Evolutionary conservation across 371 early-diverging fungal species (phyloP), one percentile per base, ranked within the genome.

Genomic region (Phascolomyces articulosus): DNA sequence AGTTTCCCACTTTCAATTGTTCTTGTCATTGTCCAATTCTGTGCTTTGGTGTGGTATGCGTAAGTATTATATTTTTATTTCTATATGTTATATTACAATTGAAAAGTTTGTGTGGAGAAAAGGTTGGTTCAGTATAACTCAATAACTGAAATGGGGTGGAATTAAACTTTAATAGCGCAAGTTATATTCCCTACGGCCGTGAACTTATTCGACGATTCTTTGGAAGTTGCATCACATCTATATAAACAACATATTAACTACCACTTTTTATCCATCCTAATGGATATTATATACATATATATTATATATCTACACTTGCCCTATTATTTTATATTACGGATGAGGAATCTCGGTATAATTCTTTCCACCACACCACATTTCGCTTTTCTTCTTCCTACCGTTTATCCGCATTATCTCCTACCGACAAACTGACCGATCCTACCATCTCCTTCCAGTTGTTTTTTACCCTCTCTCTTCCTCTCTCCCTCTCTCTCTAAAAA

Each of bases 31-130:
- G 68, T 90, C 47, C 96, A 96, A 73, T 94, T 89, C 80, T 73
- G 90, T 64, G 95, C 96, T 15, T 72, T 96, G 63, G 87, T 93
- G 64, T 96, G 96, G 93, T 93, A 93, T 82, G 83, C 79, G 82
- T 82, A 82, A 82, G 82, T 82, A 66, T 13, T 18, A 20, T 16
- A 8, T 13, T 40, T 9, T 7, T 34, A 9, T 34, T 34, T 34
- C n/a, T n/a, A n/a, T n/a, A n/a, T n/a, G n/a, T n/a, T n/a, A n/a
- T n/a, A n/a, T n/a, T n/a, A n/a, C n/a, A n/a, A n/a, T n/a, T n/a
- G n/a, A n/a, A n/a, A n/a, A n/a, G n/a, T n/a, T n/a, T n/a, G n/a
- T n/a, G n/a, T n/a, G n/a, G n/a, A n/a, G n/a, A 34, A 34, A 9
- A 11, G 34, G 2, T 34, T 6, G 34, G 6, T 34, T 34, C 6